Conservation (phyloP, 345 rosid species). For the Rhodamnia rubescens region DNA sequence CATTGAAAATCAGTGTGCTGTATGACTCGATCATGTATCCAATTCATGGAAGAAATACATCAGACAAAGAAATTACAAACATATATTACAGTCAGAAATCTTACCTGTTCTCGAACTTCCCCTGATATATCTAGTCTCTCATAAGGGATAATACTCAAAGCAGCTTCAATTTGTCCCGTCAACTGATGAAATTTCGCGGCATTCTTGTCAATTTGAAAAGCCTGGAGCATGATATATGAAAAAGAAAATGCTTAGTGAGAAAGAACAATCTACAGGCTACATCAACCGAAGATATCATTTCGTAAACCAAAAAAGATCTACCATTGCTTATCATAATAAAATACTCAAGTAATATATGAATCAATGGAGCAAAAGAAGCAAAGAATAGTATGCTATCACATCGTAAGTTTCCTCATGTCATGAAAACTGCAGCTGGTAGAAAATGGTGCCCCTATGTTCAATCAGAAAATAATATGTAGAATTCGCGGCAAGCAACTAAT, state of each 20-base stretch:
- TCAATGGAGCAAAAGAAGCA: background rate
- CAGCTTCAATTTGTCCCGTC: constrained; percentile 64
- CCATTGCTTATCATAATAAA: background rate
- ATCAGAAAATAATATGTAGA: background rate
- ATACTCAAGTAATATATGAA: background rate
- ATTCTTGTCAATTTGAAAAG: constrained; percentile 35
- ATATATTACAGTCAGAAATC: background rate
- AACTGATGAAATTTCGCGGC: constrained; percentile 33
- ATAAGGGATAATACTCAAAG: constrained; percentile 55
- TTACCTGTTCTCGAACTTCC: constrained; percentile 90
- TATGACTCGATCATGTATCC: background rate
- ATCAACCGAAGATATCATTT: background rate
- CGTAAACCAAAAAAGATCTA: background rate
- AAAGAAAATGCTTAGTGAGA: background rate
- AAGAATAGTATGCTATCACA: background rate
- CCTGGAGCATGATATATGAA: constrained; percentile 18
- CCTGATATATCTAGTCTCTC: constrained; percentile 51
- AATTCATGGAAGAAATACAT: background rate
- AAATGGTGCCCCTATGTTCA: background rate
- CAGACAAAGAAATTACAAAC: background rate
- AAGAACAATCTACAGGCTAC: background rate
- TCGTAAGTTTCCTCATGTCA: background rate
- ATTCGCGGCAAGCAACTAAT: background rate
- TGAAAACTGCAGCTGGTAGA: background rate
- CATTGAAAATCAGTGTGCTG: background rate